These are phyloP conservation scores for Funneliformis caledonium DNA, from an alignment of 371 early-diverging fungal species.

Conservation along the genomic window DNA sequence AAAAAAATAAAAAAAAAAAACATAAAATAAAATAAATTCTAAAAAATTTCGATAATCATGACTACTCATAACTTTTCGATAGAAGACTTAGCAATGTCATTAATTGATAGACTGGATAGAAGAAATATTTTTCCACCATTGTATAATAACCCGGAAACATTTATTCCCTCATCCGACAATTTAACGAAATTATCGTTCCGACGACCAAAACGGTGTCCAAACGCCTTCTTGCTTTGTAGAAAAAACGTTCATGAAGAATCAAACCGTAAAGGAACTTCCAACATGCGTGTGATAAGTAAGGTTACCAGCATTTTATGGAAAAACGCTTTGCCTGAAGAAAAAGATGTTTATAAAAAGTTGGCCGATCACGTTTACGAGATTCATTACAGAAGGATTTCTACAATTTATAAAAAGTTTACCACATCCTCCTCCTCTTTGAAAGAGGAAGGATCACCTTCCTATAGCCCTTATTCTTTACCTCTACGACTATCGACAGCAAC, in stretches of 20 bases:
- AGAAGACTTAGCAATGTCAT: not conserved
- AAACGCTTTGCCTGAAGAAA: not conserved
- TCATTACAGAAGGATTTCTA: too few species aligned
- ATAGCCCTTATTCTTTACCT: too few species aligned
- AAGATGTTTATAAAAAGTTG: not conserved
- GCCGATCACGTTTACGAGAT: not conserved
- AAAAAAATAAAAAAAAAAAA: too few species aligned
- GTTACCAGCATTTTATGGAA: conserved; percentile 21
- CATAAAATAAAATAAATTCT: too few species aligned
- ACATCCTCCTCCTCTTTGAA: too few species aligned
- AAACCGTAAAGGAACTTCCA: not conserved
- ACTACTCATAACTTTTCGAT: not conserved
- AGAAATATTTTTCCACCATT: not conserved
- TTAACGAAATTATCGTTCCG: too few species aligned
- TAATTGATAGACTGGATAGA: not conserved
- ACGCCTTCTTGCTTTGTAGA: conserved; percentile 6
- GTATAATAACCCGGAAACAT: not conserved
- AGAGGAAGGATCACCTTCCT: too few species aligned
- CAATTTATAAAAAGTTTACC: too few species aligned
- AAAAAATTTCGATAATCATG: too few species aligned
- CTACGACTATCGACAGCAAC: too few species aligned
- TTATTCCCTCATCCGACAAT: not conserved
- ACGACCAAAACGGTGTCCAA: conserved; percentile 2
- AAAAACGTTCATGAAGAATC: conserved; percentile 20
- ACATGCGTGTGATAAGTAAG: conserved; percentile 31